These are phyloP conservation scores for Fraxinus baroniana DNA, from an alignment of 305 asterid genomes.

Conservation along the genomic window DNA sequence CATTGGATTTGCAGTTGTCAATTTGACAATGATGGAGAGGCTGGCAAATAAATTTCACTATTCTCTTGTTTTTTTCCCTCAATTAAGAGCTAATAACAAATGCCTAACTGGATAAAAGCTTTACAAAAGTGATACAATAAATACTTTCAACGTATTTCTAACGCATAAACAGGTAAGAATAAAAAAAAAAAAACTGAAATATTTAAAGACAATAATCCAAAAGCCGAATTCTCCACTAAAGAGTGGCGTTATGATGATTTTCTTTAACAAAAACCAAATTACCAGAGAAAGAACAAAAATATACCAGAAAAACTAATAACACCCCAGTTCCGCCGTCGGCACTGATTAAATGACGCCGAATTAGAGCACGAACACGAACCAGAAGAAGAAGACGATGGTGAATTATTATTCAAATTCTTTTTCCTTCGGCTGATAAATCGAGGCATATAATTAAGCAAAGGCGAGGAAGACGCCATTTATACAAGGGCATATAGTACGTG, in stretches of 20 bases:
- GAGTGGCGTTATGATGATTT: neutral
- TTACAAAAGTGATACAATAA: neutral
- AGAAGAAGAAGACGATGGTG: slow-evolving; percentile 36
- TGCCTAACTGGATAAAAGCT: neutral
- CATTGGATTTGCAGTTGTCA: neutral
- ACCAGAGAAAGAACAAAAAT: neutral
- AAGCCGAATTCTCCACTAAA: neutral
- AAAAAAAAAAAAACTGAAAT: neutral
- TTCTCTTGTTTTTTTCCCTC: neutral
- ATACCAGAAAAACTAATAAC: slow-evolving; percentile 43
- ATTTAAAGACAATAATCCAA: neutral
- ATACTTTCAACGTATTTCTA: neutral
- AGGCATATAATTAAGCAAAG: slow-evolving; percentile 28
- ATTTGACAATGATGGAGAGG: neutral
- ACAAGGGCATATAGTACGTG: slow-evolving; percentile 18
- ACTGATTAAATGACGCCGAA: slow-evolving; percentile 20
- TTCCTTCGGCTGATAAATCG: slow-evolving; percentile 32
- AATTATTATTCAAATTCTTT: slow-evolving; percentile 15
- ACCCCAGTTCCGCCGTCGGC: slow-evolving; percentile 30
- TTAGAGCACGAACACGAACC: slow-evolving; percentile 29
- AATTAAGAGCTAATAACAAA: neutral
- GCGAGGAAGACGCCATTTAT: slow-evolving; percentile 39
- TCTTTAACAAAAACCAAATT: neutral
- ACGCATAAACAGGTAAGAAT: neutral
- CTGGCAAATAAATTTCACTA: neutral